phyloP scores from a whole-genome alignment of 352 stramenopile genomes.

The Pythium grandisporangium region DNA sequence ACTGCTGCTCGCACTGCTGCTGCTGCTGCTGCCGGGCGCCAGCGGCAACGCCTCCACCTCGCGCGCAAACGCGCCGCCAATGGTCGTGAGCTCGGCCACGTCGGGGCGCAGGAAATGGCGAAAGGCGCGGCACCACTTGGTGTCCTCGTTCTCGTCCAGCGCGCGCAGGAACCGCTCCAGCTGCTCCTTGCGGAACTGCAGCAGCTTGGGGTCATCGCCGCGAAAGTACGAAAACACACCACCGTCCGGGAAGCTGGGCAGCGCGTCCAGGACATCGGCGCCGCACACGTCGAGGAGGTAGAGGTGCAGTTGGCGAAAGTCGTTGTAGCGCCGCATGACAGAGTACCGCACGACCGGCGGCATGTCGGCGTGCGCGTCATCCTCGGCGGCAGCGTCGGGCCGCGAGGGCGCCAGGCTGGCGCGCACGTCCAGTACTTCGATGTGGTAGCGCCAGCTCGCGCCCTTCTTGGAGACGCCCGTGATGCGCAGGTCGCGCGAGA shows the following conservation, averaged over 20 bases:
- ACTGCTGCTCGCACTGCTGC: not conserved
- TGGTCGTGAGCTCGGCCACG: slow-evolving; percentile 29
- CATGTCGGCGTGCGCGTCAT: slow-evolving; percentile 20
- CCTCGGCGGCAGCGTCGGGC: slow-evolving; percentile 3
- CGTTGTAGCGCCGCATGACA: slow-evolving; percentile 69
- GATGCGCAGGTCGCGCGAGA: slow-evolving; percentile 57
- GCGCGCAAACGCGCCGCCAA: slow-evolving; percentile 16
- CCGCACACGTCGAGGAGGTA: slow-evolving; percentile 44
- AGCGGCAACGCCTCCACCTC: slow-evolving; percentile 10
- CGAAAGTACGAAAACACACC: slow-evolving; percentile 63
- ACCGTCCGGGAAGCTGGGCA: slow-evolving; percentile 64
- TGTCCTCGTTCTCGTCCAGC: slow-evolving; percentile 43
- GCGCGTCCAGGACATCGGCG: slow-evolving; percentile 23
- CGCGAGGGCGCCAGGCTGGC: slow-evolving; percentile 11
- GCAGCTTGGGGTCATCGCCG: slow-evolving; percentile 59
- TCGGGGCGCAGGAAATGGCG: slow-evolving; percentile 55
- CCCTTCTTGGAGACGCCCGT: slow-evolving; percentile 59
- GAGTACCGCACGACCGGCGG: slow-evolving; percentile 72
- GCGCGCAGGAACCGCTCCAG: slow-evolving; percentile 52
- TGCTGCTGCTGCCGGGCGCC: slow-evolving; percentile 14
- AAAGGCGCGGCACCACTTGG: slow-evolving; percentile 49
- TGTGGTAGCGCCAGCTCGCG: slow-evolving; percentile 69
- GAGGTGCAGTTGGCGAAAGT: slow-evolving; percentile 59
- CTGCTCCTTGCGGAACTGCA: slow-evolving; percentile 55
- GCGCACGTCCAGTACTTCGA: slow-evolving; percentile 68